Percentiles rank a stretch among this genome's conserved stretches.
phyloP scores from a whole-genome alignment of 345 rosid genomes.

The Kandelia obovata region DNA sequence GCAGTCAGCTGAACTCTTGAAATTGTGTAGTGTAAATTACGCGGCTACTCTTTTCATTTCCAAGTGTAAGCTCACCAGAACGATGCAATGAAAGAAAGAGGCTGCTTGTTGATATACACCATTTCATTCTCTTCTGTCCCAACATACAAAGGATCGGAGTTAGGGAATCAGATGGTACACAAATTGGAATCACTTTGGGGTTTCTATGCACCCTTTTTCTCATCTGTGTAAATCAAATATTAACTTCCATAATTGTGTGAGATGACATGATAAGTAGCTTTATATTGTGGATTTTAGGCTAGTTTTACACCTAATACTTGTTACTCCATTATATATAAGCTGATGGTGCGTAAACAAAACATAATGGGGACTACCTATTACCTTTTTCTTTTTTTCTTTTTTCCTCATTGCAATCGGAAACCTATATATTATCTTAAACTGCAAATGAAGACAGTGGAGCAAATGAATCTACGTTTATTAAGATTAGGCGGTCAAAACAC shows the following conservation, averaged over 20 bases:
- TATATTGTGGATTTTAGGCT: constrained; percentile 19
- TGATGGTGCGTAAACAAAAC: neutral
- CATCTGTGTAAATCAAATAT: constrained; percentile 20
- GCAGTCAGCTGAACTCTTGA: constrained; percentile 29
- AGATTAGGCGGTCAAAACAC: no score
- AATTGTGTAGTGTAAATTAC: constrained; percentile 31
- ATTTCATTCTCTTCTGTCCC: neutral
- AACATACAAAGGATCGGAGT: constrained; percentile 13
- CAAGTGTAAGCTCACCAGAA: constrained; percentile 31
- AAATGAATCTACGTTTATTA: no score
- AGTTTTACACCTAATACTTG: constrained; percentile 8
- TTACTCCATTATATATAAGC: constrained; percentile 17
- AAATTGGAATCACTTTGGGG: constrained; percentile 3
- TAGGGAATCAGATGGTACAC: constrained; percentile 1
- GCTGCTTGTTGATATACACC: constrained; percentile 16
- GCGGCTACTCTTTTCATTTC: constrained; percentile 27
- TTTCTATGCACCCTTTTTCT: constrained; percentile 18
- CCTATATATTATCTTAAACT: no score
- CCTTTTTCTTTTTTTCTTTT: neutral
- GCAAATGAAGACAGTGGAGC: no score
- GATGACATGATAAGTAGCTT: constrained; percentile 17
- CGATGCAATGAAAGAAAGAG: constrained; percentile 25
- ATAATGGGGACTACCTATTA: constrained; percentile 5
- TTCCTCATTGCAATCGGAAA: neutral
- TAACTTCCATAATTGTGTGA: constrained; percentile 2